Conservation (phyloP, 176 grass and related monocot species). For the Urochloa ruziziensis region DNA sequence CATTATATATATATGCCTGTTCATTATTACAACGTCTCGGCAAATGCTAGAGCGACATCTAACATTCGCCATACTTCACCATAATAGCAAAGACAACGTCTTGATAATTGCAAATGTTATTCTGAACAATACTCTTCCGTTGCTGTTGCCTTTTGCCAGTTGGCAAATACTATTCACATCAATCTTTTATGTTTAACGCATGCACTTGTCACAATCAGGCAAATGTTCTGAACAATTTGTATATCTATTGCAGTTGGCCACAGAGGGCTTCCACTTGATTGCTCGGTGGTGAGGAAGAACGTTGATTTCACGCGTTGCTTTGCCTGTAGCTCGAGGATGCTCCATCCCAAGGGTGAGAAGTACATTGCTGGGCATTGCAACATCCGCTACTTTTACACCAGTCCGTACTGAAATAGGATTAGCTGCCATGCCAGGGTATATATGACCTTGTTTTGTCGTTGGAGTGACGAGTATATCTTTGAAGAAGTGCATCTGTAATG, state of each 20-base stretch:
- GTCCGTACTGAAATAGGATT: not conserved
- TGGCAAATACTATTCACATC: not conserved
- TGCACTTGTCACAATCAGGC: not conserved
- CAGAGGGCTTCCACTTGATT: not conserved
- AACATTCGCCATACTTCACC: too few relatives aligned
- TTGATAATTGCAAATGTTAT: not conserved
- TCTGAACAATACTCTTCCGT: not conserved
- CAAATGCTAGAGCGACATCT: not conserved
- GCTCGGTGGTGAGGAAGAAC: not conserved
- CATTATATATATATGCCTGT: too few relatives aligned
- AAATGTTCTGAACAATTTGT: not conserved
- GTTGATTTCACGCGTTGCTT: not conserved
- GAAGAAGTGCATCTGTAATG: not conserved
- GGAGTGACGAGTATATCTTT: not conserved
- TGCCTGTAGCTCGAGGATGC: not conserved
- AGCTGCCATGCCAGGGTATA: too few relatives aligned
- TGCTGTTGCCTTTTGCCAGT: too few relatives aligned
- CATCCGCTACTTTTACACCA: not conserved
- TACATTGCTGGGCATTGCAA: not conserved
- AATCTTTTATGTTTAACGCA: not conserved
- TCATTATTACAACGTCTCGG: not conserved
- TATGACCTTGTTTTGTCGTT: not conserved
- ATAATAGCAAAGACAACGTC: not conserved
- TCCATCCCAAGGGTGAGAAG: not conserved
- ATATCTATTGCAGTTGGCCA: not conserved